Base-by-base conservation (phyloP, 2,329 filamentous ascomycete species). In the Talaromyces funiculosus region DNA sequence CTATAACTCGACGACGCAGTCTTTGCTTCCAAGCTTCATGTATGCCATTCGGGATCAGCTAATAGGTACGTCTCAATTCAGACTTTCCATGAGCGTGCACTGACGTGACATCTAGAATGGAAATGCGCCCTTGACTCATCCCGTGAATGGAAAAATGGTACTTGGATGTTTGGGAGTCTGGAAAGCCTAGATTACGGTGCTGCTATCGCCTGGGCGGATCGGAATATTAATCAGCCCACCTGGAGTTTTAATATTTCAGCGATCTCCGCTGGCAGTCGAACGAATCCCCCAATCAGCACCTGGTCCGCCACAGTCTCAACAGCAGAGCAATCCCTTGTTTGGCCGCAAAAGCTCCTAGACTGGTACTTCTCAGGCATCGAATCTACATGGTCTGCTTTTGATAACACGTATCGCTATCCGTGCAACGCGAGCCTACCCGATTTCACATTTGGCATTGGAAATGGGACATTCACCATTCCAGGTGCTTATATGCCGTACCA, bases 221-320 rank as follows among this genome's bases (percentile, higher is more conserved):
- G 40, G 31, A 57, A 57, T 37, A 24, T 38, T 47, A 18, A 24
- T 37, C 26, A 57, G 26, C 26, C 42, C n/a, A 47, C 26, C 2
- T 57, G 40, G 55, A 57, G 42, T 47, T 3, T 57, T 18, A 57
- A 57, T 57, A 26, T 57, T 47, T 16, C 55, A 33, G 55, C 29
- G 29, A 37, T 56, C n/a, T 56, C 35, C 12, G 37, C 53, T 40
- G 9, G 37, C 9, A 56, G 24, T 40, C 3, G 42, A 57, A 47
- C 14, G 55, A 57, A 57, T 47, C 55, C 40, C 22, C 40, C 40
- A 22, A 37, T 57, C n/a, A 47, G 12, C 20, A 45, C 40, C 29
- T 57, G 40, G 55, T 56, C 53, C 9, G 37, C 53, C 1, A 43
- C 37, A 29, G 24, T 56, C 7, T 56, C 53, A n/a, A 56, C 22